A percentile compares a stretch with the other conserved stretches of the same genome.
phyloP scores from a whole-genome alignment of 208 protist species.

The Crithidia acanthocephali region DNA sequence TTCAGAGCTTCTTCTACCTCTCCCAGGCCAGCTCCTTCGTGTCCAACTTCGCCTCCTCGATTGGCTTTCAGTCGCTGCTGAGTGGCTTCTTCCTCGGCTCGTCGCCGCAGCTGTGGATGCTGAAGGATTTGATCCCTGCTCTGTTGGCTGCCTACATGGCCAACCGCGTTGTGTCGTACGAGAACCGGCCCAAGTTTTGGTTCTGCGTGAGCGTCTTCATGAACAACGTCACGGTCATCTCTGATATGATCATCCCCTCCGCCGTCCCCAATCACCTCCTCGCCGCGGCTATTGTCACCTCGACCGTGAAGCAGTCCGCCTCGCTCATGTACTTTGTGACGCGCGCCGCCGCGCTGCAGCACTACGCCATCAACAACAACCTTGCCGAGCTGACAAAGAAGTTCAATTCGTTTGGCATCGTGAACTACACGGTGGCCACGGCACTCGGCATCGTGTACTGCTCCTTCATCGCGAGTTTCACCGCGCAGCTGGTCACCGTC shows the following conservation, averaged over 20 bases:
- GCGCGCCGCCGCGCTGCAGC: slow-evolving; percentile 75
- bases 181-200: slow-evolving; percentile 92
- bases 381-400: slow-evolving; percentile 88
- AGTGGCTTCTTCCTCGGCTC: slow-evolving; percentile 82
- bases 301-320: slow-evolving; percentile 82
- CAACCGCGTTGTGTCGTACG: slow-evolving; percentile 84
- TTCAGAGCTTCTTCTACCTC: slow-evolving; percentile 84
- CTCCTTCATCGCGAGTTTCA: slow-evolving; percentile 64
- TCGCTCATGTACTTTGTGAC: slow-evolving; percentile 88
- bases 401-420: slow-evolving; percentile 89
- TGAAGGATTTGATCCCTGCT: slow-evolving; percentile 83
- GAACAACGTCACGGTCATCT: slow-evolving; percentile 77
- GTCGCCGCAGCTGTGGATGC: slow-evolving; percentile 88
- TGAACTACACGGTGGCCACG: slow-evolving; percentile 78
- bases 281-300: slow-evolving; percentile 66
- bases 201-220: slow-evolving; percentile 82
- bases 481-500: slow-evolving; percentile 70
- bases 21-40: slow-evolving; percentile 72
- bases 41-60: slow-evolving; percentile 87
- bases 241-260: slow-evolving; percentile 83
- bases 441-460: slow-evolving; percentile 81
- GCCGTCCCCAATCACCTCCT: slow-evolving; percentile 72
- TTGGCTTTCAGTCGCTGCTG: slow-evolving; percentile 84
- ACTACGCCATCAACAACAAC: slow-evolving; percentile 85
- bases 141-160: slow-evolving; percentile 81